A percentile compares a stretch with the other conserved stretches of the same genome.
These are phyloP conservation scores for Pichia phayaonensis DNA, from an alignment of 805 yeast species.

Conservation along the genomic window DNA sequence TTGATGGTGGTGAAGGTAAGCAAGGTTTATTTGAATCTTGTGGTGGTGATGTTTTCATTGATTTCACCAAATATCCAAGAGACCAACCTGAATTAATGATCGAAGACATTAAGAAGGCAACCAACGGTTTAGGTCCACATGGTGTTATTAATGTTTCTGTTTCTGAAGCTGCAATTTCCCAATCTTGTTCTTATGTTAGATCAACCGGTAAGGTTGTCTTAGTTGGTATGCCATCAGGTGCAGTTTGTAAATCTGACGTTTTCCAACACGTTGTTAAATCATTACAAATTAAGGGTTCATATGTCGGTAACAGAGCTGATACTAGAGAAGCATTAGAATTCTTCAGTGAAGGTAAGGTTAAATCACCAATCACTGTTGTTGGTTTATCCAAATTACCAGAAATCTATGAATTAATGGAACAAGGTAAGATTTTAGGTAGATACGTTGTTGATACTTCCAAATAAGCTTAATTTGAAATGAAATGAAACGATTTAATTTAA, in stretches of 20 bases:
- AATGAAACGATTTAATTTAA: no score
- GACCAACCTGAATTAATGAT: constrained; percentile 32
- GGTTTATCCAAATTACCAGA: constrained; percentile 43
- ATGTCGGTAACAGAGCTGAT: constrained; percentile 56
- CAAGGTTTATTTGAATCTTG: constrained; percentile 31
- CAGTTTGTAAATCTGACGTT: constrained; percentile 44
- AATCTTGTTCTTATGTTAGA: constrained; percentile 35
- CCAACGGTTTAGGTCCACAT: constrained; percentile 43
- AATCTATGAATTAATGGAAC: constrained; percentile 48
- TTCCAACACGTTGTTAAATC: constrained; percentile 50
- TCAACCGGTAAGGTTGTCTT: constrained; percentile 52
- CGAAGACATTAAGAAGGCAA: constrained; percentile 32
- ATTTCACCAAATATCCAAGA: constrained; percentile 30
- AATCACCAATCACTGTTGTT: constrained; percentile 48
- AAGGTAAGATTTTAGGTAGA: constrained; percentile 57
- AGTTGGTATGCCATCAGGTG: constrained; percentile 59
- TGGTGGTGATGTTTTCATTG: constrained; percentile 43
- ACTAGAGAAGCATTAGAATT: constrained; percentile 51
- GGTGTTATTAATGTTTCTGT: constrained; percentile 48
- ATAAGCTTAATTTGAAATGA: constrained; percentile 4
- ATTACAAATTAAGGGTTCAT: constrained; percentile 47
- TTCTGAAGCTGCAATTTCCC: constrained; percentile 40
- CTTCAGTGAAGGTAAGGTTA: constrained; percentile 44
- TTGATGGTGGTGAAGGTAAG: constrained; percentile 43
- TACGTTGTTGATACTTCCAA: constrained; percentile 51